Conservation (phyloP, 2,329 filamentous ascomycete genomes). For the Bipolaris victoriae region DNA sequence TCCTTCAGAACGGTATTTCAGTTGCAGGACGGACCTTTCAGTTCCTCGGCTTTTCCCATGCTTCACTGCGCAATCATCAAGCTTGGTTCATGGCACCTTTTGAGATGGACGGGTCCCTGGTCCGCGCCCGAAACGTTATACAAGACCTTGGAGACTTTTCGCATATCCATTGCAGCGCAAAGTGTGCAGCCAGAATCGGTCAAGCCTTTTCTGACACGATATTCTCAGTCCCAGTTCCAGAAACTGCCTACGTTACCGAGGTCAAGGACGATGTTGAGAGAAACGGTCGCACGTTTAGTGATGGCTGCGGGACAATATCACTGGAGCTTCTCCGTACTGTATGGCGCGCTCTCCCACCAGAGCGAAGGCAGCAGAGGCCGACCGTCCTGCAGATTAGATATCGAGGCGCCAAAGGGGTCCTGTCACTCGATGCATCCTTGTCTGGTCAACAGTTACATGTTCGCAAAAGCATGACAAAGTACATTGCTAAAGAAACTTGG, state of each 20-base stretch:
- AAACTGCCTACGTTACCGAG: constrained; percentile 55
- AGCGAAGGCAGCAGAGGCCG: constrained; percentile 53
- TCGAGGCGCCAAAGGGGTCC: constrained; percentile 69
- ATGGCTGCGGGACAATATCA: constrained; percentile 80
- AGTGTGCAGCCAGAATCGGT: constrained; percentile 65
- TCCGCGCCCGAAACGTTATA: constrained; percentile 61
- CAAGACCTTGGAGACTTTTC: constrained; percentile 48
- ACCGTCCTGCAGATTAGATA: constrained; percentile 69
- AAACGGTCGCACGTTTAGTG: constrained; percentile 72
- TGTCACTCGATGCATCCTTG: constrained; percentile 67
- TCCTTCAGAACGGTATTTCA: constrained; percentile 64
- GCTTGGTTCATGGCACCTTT: constrained; percentile 46
- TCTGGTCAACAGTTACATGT: constrained; percentile 64
- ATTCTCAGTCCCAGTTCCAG: constrained; percentile 61
- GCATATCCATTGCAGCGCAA: constrained; percentile 60
- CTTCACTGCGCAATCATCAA: constrained; percentile 38
- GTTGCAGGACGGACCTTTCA: constrained; percentile 37
- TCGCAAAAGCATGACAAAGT: constrained; percentile 81
- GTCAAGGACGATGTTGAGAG: constrained; percentile 61
- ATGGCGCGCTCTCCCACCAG: constrained; percentile 60
- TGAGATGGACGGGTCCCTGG: constrained; percentile 51
- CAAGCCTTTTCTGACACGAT: constrained; percentile 82
- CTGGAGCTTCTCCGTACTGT: constrained; percentile 63
- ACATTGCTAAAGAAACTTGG: constrained; percentile 57
- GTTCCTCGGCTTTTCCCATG: constrained; percentile 45